Evolutionary conservation across 2,329 filamentous ascomycete species (phyloP).

Genomic region (Claviceps sp.): DNA sequence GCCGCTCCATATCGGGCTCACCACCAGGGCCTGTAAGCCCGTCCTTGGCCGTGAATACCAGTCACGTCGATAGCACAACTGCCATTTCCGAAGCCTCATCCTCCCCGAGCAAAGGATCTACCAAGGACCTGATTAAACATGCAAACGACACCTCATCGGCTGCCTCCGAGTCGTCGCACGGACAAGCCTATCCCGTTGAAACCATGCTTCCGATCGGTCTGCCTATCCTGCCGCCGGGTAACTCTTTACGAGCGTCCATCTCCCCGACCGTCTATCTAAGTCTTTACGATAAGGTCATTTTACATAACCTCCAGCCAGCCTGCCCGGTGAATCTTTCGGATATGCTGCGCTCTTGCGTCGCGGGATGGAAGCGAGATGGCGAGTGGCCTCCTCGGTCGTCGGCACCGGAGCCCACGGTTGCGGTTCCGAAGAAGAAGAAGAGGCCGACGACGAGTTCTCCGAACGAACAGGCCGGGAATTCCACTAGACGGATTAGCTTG

Average conservation of each 20-base stretch:
- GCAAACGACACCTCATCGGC: constrained; percentile 20
- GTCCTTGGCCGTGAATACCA: constrained; percentile 11
- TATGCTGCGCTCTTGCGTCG: constrained; percentile 66
- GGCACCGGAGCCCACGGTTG: constrained; percentile 24
- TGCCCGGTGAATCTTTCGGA: constrained; percentile 81
- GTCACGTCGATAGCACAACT: constrained; percentile 19
- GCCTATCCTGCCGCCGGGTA: constrained; percentile 58
- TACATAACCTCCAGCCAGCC: constrained; percentile 66
- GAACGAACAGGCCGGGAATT: constrained; percentile 15
- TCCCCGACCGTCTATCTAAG: constrained; percentile 59
- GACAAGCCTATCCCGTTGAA: constrained; percentile 35
- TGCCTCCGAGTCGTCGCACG: constrained; percentile 11
- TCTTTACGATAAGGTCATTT: constrained; percentile 80
- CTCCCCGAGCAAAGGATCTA: constrained; percentile 25
- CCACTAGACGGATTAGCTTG: constrained; percentile 32
- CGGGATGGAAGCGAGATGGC: constrained; percentile 84
- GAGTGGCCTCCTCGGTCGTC: constrained; percentile 65
- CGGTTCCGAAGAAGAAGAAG: constrained; percentile 27
- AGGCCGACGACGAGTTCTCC: constrained; percentile 12
- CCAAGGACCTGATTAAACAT: constrained; percentile 18
- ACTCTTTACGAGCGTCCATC: constrained; percentile 67
- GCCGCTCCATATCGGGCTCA: constrained; percentile 29
- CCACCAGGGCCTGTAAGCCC: constrained; percentile 18
- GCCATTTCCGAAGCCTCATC: constrained; percentile 31
- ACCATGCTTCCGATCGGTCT: constrained; percentile 58